These are phyloP conservation scores for Teratosphaeria viscida DNA, from an alignment of 2,329 filamentous ascomycete species.

Conservation along the genomic window DNA sequence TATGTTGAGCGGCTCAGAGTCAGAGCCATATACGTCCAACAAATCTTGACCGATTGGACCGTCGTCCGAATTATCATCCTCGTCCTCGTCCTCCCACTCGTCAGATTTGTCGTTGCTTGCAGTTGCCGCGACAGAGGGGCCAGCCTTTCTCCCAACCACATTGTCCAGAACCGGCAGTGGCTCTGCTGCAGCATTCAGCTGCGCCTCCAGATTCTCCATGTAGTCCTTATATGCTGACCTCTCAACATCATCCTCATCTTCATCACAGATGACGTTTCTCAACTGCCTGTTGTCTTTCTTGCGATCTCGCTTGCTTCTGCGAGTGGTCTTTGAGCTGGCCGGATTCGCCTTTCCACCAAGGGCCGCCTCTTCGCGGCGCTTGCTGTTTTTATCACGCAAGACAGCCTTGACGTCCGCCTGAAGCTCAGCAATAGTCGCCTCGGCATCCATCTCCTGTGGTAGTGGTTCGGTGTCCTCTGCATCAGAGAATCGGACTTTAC, in stretches of 20 bases:
- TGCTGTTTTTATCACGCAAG: constrained; percentile 17
- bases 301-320: constrained; percentile 21
- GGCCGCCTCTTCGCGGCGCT: constrained; percentile 8
- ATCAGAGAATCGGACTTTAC: constrained; percentile 11
- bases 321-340: constrained; percentile 3
- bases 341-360: not conserved
- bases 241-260: constrained; percentile 40
- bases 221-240: constrained; percentile 52
- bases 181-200: constrained; percentile 10
- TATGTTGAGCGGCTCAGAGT: constrained; percentile 30
- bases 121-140: not conserved
- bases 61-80: constrained; percentile 2
- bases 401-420: constrained; percentile 17
- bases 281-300: constrained; percentile 24
- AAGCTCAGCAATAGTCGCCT: constrained; percentile 12
- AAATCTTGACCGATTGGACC: constrained; percentile 8
- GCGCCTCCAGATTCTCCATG: constrained; percentile 51
- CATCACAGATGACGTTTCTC: constrained; percentile 18
- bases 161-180: not conserved
- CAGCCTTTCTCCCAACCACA: not conserved
- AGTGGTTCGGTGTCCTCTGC: not conserved
- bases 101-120: constrained; percentile 12
- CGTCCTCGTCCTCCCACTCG: constrained; percentile 23
- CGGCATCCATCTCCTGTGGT: constrained; percentile 5
- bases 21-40: constrained; percentile 19